Conservation (phyloP, 2,329 filamentous ascomycete species). For the Graphilbum sp. region DNA sequence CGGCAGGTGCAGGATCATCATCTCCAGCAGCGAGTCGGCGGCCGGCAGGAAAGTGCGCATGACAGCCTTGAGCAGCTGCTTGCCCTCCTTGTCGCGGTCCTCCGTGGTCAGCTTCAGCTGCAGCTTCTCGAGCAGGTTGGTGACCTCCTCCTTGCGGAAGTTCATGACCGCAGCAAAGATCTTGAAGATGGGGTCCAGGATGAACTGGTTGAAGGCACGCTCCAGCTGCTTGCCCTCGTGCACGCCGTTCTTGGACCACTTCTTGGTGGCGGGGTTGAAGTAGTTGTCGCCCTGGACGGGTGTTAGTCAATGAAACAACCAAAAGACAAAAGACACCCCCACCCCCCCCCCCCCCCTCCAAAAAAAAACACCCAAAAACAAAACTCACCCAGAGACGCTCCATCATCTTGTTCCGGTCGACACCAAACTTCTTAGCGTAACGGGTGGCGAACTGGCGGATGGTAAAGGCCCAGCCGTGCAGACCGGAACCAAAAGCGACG, state of each 20-base stretch:
- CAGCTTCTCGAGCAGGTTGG: constrained; percentile 76
- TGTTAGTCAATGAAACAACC: too few relatives aligned
- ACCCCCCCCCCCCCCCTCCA: too few relatives aligned
- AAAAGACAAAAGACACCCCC: constrained; percentile 5
- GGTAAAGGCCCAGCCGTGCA: constrained; percentile 99
- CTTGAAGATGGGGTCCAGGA: constrained; percentile 98
- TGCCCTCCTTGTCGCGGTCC: constrained; percentile 90
- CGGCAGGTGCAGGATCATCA: constrained; percentile 99
- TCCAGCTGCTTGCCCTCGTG: constrained; percentile 80
- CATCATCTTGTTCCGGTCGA: constrained; percentile 99
- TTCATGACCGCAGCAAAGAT: constrained; percentile 96
- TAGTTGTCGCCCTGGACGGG: constrained; percentile 66
- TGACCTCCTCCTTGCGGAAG: constrained; percentile 91
- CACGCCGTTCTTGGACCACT: constrained; percentile 84
- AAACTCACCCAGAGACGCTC: constrained; percentile 85
- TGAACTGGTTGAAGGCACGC: constrained; percentile 98
- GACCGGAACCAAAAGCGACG: constrained; percentile 97
- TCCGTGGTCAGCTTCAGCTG: constrained; percentile 77
- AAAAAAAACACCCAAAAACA: too few relatives aligned
- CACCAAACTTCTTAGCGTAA: constrained; percentile 99
- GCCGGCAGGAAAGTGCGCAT: constrained; percentile 99
- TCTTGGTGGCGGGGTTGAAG: constrained; percentile 99
- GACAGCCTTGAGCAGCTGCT: constrained; percentile 92
- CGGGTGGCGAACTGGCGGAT: constrained; percentile 89
- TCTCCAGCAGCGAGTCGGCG: constrained; percentile 95